phyloP scores from a whole-genome alignment of 2,329 filamentous ascomycete species.

The Pezicula rhizophila region DNA sequence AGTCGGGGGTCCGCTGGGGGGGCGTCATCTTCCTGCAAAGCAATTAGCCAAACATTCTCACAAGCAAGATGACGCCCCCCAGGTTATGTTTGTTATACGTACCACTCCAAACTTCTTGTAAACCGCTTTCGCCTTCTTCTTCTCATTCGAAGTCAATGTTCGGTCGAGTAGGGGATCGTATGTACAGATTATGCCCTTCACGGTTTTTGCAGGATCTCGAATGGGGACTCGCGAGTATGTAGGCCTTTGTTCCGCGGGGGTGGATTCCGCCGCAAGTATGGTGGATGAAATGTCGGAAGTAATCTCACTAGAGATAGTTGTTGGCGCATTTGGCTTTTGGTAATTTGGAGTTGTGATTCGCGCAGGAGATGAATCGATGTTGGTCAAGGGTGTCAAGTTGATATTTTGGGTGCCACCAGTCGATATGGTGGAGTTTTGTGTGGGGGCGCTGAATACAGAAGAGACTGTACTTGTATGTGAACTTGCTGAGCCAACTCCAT shows the following conservation, averaged over 20 bases:
- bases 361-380: conserved; percentile 57
- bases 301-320: conserved; percentile 27
- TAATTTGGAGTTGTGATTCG: conserved; percentile 49
- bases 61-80: conserved; percentile 56
- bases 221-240: conserved; percentile 35
- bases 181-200: conserved; percentile 52
- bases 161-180: conserved; percentile 45
- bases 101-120: conserved; percentile 61
- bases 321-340: conserved; percentile 26
- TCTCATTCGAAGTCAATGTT: conserved; percentile 40
- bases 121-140: conserved; percentile 52
- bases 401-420: conserved; percentile 20
- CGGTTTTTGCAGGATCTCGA: conserved; percentile 48
- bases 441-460: conserved; percentile 56
- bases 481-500: conserved; percentile 66
- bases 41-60: conserved; percentile 52
- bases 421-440: conserved; percentile 20
- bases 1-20: conserved; percentile 78
- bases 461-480: conserved; percentile 66
- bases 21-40: conserved; percentile 70
- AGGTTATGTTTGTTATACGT: conserved; percentile 40
- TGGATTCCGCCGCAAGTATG: conserved; percentile 16
- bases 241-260: conserved; percentile 13
- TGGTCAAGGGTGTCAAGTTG: conserved; percentile 59
- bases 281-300: conserved; percentile 14